Evolutionary conservation across 352 stramenopile genomes (phyloP).

Genomic region (Globisporangium nagaii): DNA sequence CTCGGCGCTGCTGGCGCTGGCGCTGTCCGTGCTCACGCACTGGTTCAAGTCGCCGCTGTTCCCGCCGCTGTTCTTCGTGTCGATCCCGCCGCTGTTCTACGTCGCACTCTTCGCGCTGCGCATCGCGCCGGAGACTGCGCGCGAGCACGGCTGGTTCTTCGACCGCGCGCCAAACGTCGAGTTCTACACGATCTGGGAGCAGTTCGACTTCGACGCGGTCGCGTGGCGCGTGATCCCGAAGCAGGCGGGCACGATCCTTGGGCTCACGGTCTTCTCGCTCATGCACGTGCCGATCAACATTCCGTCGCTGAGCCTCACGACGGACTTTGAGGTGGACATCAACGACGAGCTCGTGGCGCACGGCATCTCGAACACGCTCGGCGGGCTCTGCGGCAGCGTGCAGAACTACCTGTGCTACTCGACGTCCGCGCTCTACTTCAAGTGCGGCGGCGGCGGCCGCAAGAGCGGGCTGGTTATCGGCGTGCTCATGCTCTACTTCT

Average conservation of each 20-base stretch:
- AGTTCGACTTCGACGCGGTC: slow-evolving; percentile 64
- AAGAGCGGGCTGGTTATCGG: slow-evolving; percentile 61
- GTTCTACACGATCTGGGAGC: slow-evolving; percentile 73
- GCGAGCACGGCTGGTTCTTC: slow-evolving; percentile 72
- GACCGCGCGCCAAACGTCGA: slow-evolving; percentile 53
- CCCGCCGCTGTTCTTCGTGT: slow-evolving; percentile 76
- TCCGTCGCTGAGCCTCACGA: slow-evolving; percentile 82
- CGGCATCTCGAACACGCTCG: slow-evolving; percentile 87
- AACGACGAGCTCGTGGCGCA: slow-evolving; percentile 91
- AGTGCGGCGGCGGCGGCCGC: slow-evolving; percentile 75
- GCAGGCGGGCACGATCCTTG: slow-evolving; percentile 74
- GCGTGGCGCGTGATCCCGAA: slow-evolving; percentile 70
- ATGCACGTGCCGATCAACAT: slow-evolving; percentile 97
- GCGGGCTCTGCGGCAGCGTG: slow-evolving; percentile 79
- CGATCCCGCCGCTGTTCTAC: slow-evolving; percentile 77
- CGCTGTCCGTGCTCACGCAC: slow-evolving; percentile 49
- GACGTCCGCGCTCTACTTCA: slow-evolving; percentile 84
- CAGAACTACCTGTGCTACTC: slow-evolving; percentile 92
- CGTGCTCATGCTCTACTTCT: slow-evolving; percentile 76
- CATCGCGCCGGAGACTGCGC: slow-evolving; percentile 52
- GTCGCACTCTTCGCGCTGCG: slow-evolving; percentile 40
- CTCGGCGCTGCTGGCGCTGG: slow-evolving; percentile 43
- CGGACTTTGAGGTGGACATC: slow-evolving; percentile 87
- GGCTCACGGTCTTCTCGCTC: slow-evolving; percentile 89
- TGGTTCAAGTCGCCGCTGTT: slow-evolving; percentile 61